Conservation (phyloP, 441 rosid species). For the Populus hybrid region DNA sequence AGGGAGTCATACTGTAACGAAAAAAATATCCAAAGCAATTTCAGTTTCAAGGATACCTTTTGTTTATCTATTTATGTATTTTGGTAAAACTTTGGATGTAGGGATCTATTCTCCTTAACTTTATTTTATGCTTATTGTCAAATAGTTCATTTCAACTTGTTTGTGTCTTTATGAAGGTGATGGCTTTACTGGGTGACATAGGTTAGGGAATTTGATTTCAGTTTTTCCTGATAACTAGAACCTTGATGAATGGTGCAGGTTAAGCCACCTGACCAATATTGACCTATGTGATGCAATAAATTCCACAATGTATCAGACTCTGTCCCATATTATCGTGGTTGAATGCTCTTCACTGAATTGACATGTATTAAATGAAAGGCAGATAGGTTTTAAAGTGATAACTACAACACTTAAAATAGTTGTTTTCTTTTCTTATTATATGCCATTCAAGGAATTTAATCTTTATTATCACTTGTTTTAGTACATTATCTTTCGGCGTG, state of each 20-base stretch:
- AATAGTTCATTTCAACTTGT: background rate
- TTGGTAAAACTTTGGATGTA: background rate
- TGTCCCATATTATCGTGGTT: background rate
- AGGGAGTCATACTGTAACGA: background rate
- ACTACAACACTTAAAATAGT: background rate
- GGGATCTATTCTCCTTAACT: background rate
- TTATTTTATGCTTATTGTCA: background rate
- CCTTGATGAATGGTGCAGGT: background rate
- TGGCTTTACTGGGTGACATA: background rate
- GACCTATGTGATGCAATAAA: background rate
- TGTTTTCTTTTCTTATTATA: background rate
- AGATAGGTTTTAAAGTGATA: background rate
- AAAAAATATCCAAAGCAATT: background rate
- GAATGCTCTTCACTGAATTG: background rate
- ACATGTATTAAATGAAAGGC: slow-evolving; percentile 1
- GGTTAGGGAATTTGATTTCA: background rate
- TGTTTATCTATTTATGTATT: background rate
- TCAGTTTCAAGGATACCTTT: background rate
- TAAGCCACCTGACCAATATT: slow-evolving; percentile 2
- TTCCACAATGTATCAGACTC: background rate
- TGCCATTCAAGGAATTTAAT: slow-evolving; percentile 10
- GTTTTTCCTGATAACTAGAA: background rate
- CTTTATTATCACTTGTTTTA: slow-evolving; percentile 18
- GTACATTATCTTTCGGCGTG: slow-evolving; percentile 94
- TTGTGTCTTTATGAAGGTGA: background rate